Base-by-base conservation (phyloP, 768 basidiomycete genomes). In the Hericium alpestre region DNA sequence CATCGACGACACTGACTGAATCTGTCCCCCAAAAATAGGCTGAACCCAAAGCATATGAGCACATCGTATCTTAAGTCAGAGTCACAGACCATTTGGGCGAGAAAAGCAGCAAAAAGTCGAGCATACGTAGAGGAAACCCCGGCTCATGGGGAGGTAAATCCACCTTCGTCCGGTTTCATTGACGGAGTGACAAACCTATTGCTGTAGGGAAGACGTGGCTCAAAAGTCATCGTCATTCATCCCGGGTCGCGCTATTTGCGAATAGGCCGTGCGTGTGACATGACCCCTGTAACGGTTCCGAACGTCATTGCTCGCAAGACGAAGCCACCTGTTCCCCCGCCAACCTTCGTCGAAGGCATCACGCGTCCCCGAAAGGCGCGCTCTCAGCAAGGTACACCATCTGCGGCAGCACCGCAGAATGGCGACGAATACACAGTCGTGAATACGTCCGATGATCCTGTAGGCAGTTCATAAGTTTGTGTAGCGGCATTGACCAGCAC, bases 1-100 rank as follows among this genome's bases (percentile, higher is more conserved):
- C 53, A 13, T 53, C 16, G 37, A 47, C 56, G 38, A 32, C 51
- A 37, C 51, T 23, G 40, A 23, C 40, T 51, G 47, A 27, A 22
- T 46, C 20, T 15, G n/a, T 12, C 48, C 37, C 38, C 55, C 41
- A 39, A 32, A 51, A 54, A 11, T 64, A 90, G 87, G 56, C 78
- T 82, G 37, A 91, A 90, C 68, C 87, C 86, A 38, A 93, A 92
- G 66, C 86, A 92, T 64, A 77, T 82, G 67, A 82, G 81, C 37
- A 82, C 87, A 8, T 82, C 79, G 6, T 93, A 93, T 66, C 75
- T 91, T 55, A 91, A 90, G 65, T 76, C 80, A 1, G 90, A 92
- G 38, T 72, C 77, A 10, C 86, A 93, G 64, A 81, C 80, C 0
- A 66, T 88, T 13, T 92, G 88, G 87, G 74, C 80, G 10, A 74